Base-by-base conservation (phyloP, 2,329 filamentous ascomycete species). In the Diaporthe sp. region DNA sequence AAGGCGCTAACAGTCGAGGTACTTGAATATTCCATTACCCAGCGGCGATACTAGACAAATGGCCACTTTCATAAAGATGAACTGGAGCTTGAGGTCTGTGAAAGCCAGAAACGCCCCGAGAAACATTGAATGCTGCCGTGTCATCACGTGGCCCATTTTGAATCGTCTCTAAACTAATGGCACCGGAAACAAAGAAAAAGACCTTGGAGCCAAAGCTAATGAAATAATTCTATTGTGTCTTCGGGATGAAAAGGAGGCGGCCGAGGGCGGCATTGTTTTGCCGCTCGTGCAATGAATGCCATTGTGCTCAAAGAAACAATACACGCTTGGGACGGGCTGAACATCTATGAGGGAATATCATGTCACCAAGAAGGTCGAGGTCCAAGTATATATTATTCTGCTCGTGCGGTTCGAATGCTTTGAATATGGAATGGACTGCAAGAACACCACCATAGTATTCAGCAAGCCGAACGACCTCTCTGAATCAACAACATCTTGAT, bases 291-390 rank as follows among this genome's bases (percentile, higher is more conserved):
- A 22, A 42, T 2, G 12, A 2, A 27, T 7, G 15, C 8, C 19
- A 39, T 42, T 61, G 13, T 61, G n/a, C n/a, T 37, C 12, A 13
- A 61, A 19, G 13, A 10, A 8, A 61, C 6, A 27, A 25, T 8
- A 61, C 19, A 42, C 3, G 7, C 2, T 19, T 61, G 25, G 7
- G n/a, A 10, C 19, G 3, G 7, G 10, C 0, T 6, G 6, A 27
- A 10, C 2, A 12, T 10, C 15, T 27, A 10, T 22, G 15, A 17
- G n/a, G 13, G 3, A 42, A 10, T 8, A 27, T 0, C 2, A 19
- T 22, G 3, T 0, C 0, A 27, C 13, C 19, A 12, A 19, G 19
- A 2, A 5, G 10, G 1, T 42, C 7, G 13, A 10, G 4, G 2
- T 42, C 6, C 1, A 53, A 17, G 12, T 27, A 61, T 61, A 61